These are phyloP conservation scores for Fonsecaea monophora DNA, from an alignment of 2,329 filamentous ascomycete genomes.

Conservation along the genomic window DNA sequence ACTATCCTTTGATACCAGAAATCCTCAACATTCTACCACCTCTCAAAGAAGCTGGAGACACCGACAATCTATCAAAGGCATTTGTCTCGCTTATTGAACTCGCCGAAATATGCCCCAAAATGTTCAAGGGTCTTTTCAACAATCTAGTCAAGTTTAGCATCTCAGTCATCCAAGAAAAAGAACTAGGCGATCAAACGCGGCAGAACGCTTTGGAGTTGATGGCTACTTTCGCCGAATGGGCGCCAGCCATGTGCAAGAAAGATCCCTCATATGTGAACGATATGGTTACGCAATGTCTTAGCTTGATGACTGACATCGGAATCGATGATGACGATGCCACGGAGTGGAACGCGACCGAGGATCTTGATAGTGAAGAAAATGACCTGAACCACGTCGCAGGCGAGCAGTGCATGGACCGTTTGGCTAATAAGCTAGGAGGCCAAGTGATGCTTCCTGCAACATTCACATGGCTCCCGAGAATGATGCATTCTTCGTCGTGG, in stretches of 20 bases:
- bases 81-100: conserved; percentile 91
- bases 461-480: conserved; percentile 94
- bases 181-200: conserved; percentile 84
- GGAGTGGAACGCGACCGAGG: conserved; percentile 92
- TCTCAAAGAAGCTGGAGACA: conserved; percentile 88
- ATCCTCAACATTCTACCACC: conserved; percentile 94
- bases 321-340: conserved; percentile 91
- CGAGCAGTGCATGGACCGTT: conserved; percentile 96
- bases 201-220: conserved; percentile 97
- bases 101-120: conserved; percentile 91
- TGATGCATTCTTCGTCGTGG: conserved; percentile 97
- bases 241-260: conserved; percentile 92
- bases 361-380: conserved; percentile 94
- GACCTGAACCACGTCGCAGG: conserved; percentile 97
- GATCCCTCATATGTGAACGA: conserved; percentile 89
- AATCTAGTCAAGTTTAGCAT: conserved; percentile 92
- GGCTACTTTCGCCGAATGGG: conserved; percentile 96
- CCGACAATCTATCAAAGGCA: conserved; percentile 87
- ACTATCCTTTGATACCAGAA: conserved; percentile 83
- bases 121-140: conserved; percentile 96
- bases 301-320: conserved; percentile 96
- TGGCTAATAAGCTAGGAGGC: conserved; percentile 97
- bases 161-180: conserved; percentile 93
- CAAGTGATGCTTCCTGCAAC: conserved; percentile 89
- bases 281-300: conserved; percentile 98